A percentile compares a stretch with the other conserved stretches of the same genome.
Conservation (phyloP, 352 stramenopile genomes). For the Phytophthora ramorum region DNA sequence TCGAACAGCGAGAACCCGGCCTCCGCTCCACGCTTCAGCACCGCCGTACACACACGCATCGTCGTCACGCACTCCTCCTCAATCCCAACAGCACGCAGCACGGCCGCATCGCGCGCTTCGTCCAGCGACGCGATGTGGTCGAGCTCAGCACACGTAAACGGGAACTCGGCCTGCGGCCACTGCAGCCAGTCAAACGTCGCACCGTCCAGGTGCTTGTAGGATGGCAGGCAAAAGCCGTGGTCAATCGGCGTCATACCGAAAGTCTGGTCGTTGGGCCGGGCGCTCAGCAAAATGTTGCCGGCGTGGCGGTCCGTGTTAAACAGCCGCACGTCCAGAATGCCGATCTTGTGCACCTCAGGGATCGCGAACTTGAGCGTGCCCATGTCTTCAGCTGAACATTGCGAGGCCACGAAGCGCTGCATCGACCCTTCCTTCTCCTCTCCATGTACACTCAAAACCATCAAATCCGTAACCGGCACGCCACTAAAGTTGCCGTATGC, state of each 20-base stretch:
- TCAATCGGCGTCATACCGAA: conserved; percentile 90
- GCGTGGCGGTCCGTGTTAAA: conserved; percentile 92
- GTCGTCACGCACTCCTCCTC: conserved; percentile 85
- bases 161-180: conserved; percentile 90
- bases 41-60: conserved; percentile 79
- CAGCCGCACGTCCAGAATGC: conserved; percentile 86
- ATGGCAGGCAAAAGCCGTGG: conserved; percentile 89
- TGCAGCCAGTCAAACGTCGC: conserved; percentile 90
- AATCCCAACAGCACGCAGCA: conserved; percentile 75
- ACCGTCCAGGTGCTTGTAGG: conserved; percentile 80
- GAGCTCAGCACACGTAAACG: conserved; percentile 79
- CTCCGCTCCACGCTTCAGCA: conserved; percentile 81
- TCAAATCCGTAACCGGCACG: conserved; percentile 84
- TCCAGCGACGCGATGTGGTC: conserved; percentile 83
- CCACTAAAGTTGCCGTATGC: conserved; percentile 84
- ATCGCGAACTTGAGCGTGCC: conserved; percentile 87
- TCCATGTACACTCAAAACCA: conserved; percentile 65
- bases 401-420: conserved; percentile 81
- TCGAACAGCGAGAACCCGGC: conserved; percentile 88
- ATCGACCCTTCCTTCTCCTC: conserved; percentile 87
- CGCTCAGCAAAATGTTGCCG: conserved; percentile 84
- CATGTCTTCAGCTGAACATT: conserved; percentile 90
- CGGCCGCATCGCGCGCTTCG: conserved; percentile 52
- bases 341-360: conserved; percentile 90
- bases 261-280: conserved; percentile 59